Base-by-base conservation (phyloP, 495 filamentous ascomycete genomes). In the Lepraria neglecta region DNA sequence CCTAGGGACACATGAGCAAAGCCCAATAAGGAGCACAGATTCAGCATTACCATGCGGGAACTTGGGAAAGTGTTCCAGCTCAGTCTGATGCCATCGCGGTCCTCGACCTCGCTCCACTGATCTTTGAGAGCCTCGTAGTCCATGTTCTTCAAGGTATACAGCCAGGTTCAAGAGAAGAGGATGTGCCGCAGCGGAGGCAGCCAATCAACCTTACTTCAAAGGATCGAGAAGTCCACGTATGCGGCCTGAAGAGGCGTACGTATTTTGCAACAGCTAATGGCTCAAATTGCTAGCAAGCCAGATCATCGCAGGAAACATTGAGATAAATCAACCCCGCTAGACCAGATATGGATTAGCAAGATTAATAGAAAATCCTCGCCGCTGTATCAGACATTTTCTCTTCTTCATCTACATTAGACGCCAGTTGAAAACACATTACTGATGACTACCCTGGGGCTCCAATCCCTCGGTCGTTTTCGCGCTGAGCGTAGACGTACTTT, bases 51-150 rank as follows among this genome's bases (percentile, higher is more conserved):
- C 88, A 99, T 96, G 71, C 95, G 92, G 72, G 92, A 89, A 79
- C 92, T 96, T 60, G 95, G 95, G 74, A 99, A 97, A 43, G 95
- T 95, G 72, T 99, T 99, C 95, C 95, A 99, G 75, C 94, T 97
- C 59, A 99, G 83, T 69, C 95, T 84, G 70, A 97, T 82, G 58
- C 95, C 95, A 87, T 99, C 95, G 51, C 91, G 84, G 66, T 99
- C 95, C 78, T 99, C 95, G 61, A 95, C 84, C 73, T 95, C 91
- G 68, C 88, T 89, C 95, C 95, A 99, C 78, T 91, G 87, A 75
- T 97, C 95, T 78, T 99, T 99, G 67, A 96, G 73, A 58, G 79
- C 78, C 67, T 90, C 87, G 77, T 84, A 88, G 71, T 90, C 87
- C 85, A 88, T 89, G 58, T 69, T 83, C 58, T 45, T 53, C 24